Evolutionary conservation across 164 flowering plant species (phyloP).

Genomic region (Magnolia sinica): DNA sequence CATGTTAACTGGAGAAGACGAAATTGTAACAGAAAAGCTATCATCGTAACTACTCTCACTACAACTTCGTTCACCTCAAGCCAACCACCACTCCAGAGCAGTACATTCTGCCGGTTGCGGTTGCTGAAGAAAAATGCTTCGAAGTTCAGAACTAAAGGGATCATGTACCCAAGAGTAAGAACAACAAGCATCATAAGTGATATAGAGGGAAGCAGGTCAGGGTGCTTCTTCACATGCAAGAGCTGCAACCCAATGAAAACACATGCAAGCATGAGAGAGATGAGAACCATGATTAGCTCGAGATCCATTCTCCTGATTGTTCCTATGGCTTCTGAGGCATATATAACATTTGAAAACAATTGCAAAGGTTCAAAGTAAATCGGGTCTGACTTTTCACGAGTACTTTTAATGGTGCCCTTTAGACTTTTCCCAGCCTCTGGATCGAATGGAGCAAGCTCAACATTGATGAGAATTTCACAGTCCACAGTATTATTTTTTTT

Average conservation of each 20-base stretch:
- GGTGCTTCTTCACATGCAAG: conserved; percentile 45
- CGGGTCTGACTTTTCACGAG: conserved; percentile 37
- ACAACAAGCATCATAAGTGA: conserved; percentile 58
- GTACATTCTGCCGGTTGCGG: conserved; percentile 19
- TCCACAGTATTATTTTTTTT: conserved; percentile 28
- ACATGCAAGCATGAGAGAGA: conserved; percentile 53
- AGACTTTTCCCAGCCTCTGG: conserved; percentile 21
- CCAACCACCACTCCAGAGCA: conserved; percentile 38
- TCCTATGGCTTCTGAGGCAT: conserved; percentile 5
- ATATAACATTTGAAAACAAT: conserved; percentile 25
- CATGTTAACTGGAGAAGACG: conserved; percentile 59
- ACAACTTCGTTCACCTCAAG: conserved; percentile 49
- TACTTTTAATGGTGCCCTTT: conserved; percentile 56
- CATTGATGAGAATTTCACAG: conserved; percentile 48
- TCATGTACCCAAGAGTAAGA: conserved; percentile 58
- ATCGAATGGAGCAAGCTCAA: conserved; percentile 47
- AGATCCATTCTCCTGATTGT: conserved; percentile 54
- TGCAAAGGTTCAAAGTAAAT: conserved; percentile 44
- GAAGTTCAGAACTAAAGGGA: conserved; percentile 57
- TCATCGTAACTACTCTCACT: conserved; percentile 48
- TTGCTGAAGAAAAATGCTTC: conserved; percentile 43
- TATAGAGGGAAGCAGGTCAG: conserved; percentile 39
- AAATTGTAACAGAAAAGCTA: conserved; percentile 48
- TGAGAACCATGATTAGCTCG: conserved; percentile 53
- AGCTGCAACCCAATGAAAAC: conserved; percentile 49